These are phyloP conservation scores for Lactifluus volemus DNA, from an alignment of 768 basidiomycete genomes.

Conservation along the genomic window DNA sequence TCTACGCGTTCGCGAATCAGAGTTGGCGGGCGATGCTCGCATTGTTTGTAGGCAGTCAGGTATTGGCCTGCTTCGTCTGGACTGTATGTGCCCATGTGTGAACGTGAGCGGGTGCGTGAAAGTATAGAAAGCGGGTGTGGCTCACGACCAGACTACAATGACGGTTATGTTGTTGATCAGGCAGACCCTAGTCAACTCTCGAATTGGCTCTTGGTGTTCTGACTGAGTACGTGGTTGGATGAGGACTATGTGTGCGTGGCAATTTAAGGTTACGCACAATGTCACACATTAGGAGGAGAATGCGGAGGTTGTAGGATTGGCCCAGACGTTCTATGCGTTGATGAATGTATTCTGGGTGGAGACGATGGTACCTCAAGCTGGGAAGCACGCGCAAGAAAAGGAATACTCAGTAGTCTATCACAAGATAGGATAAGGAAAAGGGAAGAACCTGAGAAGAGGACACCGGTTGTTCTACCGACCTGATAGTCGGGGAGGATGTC, in stretches of 20 bases:
- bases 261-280: conserved; percentile 43
- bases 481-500: conserved; percentile 94
- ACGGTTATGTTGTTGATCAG: conserved; percentile 88
- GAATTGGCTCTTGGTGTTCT: conserved; percentile 85
- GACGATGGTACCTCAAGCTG: conserved; percentile 88
- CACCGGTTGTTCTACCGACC: conserved; percentile 88
- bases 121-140: neutral
- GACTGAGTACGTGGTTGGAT: conserved; percentile 39
- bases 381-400: neutral
- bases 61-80: conserved; percentile 90
- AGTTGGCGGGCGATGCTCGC: conserved; percentile 35
- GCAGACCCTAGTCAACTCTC: conserved; percentile 89
- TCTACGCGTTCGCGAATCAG: conserved; percentile 23
- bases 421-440: neutral
- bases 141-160: conserved; percentile 86
- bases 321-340: conserved; percentile 83
- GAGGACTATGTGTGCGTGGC: neutral
- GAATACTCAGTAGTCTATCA: neutral
- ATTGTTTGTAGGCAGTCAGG: conserved; percentile 40
- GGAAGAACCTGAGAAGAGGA: conserved; percentile 74
- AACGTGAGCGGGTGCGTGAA: too few species aligned
- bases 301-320: conserved; percentile 41
- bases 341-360: conserved; percentile 97
- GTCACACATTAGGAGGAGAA: conserved; percentile 52
- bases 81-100: conserved; percentile 32